Evolutionary conservation across 768 basidiomycete genomes (phyloP), one percentile per base, ranked within the genome.

Genomic region (Auricularia auricula-judae): DNA sequence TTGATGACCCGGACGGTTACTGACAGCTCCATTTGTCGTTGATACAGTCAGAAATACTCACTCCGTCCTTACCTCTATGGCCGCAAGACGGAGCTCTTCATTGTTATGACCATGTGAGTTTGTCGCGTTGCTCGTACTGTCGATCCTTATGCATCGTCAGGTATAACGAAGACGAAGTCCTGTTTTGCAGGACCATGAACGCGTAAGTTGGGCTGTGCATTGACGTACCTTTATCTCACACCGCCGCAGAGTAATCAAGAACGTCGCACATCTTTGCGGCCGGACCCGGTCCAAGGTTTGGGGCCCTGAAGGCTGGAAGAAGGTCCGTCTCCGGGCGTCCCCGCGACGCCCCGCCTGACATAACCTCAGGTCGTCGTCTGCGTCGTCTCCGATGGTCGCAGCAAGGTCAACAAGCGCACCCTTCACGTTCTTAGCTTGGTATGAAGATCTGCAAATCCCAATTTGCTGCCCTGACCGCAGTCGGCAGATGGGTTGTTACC

Each of bases 281-380:
- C 79, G 89, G 60, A 79, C 72, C 63, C 81, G 81, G 54, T 91
- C 88, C 18, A 91, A 86, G 77, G 89, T 79, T 33, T 93, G 91
- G 91, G 89, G 91, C n/a, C 75, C 86, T 2, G 86, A 92, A 58
- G 91, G 91, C 12, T 93, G 91, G 91, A 87, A 92, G 78, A 93
- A 92, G 74, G 56, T 59, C 11, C 23, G 34, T 35, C 34, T 67
- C 67, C 18, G 18, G 56, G 11, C 3, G 36, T 4, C 23, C 16
- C 21, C 11, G 14, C 23, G 14, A 23, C 4, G 43, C 3, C 21
- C 18, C 12, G 4, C 4, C 33, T 58, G 5, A 63, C 1, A 62
- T 72, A 8, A 5, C 23, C 23, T 35, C 33, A 59, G 56, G 85
- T 91, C 43, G 91, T 93, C 47, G 91, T 93, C 39, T 93, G 91